Conservation (phyloP, 768 basidiomycete genomes). For the Scleroderma citrinum region DNA sequence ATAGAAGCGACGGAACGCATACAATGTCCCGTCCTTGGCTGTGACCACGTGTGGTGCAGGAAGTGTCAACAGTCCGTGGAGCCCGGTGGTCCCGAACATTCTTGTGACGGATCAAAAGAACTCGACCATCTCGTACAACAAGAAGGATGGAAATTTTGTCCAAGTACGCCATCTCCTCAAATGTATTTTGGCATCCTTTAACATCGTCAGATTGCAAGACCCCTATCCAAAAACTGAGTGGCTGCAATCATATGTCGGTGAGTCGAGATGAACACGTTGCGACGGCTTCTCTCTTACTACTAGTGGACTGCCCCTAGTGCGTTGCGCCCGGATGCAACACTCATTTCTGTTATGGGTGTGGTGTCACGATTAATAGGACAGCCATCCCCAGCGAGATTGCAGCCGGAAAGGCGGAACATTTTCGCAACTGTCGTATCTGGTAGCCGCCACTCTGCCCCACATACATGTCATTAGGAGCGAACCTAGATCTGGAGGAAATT, state of each 20-base stretch:
- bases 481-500: no score
- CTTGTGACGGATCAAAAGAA: constrained; percentile 54
- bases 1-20: constrained; percentile 36
- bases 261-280: constrained; percentile 12
- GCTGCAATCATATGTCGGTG: constrained; percentile 58
- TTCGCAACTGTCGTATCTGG: constrained; percentile 18
- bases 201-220: constrained; percentile 36
- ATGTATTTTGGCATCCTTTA: background rate
- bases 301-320: constrained; percentile 31
- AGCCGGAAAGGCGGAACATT: constrained; percentile 29
- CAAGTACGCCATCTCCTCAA: constrained; percentile 33
- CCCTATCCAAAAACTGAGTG: constrained; percentile 44
- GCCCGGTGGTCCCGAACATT: constrained; percentile 37
- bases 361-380: constrained; percentile 38
- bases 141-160: constrained; percentile 59
- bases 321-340: constrained; percentile 53
- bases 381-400: constrained; percentile 29
- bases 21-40: constrained; percentile 43
- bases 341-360: constrained; percentile 51
- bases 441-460: background rate
- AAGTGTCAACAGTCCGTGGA: constrained; percentile 41
- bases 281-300: background rate
- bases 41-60: constrained; percentile 56
- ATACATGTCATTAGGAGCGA: no score
- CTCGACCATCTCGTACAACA: constrained; percentile 44